These are phyloP conservation scores for Pharus latifolius DNA, from an alignment of 176 grass and related monocot genomes.

Conservation along the genomic window DNA sequence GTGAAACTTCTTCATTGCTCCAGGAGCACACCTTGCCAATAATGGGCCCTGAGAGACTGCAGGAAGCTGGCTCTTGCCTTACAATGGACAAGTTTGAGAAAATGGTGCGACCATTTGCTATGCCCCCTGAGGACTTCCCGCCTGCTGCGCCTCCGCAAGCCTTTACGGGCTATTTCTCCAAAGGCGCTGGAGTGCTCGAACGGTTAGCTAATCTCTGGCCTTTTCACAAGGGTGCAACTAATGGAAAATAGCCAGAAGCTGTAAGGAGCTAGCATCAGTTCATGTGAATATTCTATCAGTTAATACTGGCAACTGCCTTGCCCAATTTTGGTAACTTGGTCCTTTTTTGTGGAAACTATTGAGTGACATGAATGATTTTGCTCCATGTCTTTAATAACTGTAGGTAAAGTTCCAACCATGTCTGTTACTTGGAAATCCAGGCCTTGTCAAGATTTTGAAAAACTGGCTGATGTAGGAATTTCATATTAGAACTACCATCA, in stretches of 20 bases:
- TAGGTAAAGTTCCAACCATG: background rate
- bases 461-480: background rate
- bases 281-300: constrained; percentile 18
- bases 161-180: constrained; percentile 72
- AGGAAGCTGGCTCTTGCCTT: constrained; percentile 67
- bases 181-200: constrained; percentile 57
- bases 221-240: constrained; percentile 44
- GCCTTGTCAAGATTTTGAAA: background rate
- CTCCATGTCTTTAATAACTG: background rate
- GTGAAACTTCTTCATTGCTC: constrained; percentile 52
- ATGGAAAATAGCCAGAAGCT: constrained; percentile 22
- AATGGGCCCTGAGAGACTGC: constrained; percentile 92
- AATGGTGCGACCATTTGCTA: constrained; percentile 89
- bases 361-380: background rate
- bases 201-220: constrained; percentile 81
- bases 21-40: constrained; percentile 97
- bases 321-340: constrained; percentile 20
- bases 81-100: constrained; percentile 93
- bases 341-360: background rate
- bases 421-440: background rate
- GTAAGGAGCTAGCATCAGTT: background rate
- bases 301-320: background rate
- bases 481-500: too few species aligned
- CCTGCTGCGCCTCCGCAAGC: constrained; percentile 54
- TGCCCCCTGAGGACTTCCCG: constrained; percentile 92